Conservation (phyloP, 441 rosid species). For the Monsonia emarginata region DNA sequence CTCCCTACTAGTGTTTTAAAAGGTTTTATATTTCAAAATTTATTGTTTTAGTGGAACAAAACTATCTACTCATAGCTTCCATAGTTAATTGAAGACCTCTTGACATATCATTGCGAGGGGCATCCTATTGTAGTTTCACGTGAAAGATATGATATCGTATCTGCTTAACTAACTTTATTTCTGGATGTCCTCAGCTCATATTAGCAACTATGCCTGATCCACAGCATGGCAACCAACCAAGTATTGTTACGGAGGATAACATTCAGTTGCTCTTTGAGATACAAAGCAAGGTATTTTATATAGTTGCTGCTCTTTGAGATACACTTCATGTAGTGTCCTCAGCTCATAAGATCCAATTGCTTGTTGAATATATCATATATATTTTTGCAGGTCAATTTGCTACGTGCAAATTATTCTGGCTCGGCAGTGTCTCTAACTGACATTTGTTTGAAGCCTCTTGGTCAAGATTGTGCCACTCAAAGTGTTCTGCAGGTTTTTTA, state of each 20-base stretch:
- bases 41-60: neutral
- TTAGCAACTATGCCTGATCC: slow-evolving; percentile 48
- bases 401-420: slow-evolving; percentile 23
- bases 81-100: neutral
- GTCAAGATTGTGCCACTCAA: slow-evolving; percentile 25
- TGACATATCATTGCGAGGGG: neutral
- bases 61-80: neutral
- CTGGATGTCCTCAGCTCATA: slow-evolving; percentile 43
- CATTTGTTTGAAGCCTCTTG: slow-evolving; percentile 28
- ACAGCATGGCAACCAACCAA: slow-evolving; percentile 36
- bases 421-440: slow-evolving; percentile 17
- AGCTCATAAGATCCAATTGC: too few relatives aligned
- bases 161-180: slow-evolving; percentile 7
- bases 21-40: neutral
- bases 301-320: slow-evolving; percentile 20
- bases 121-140: neutral
- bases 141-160: neutral
- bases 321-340: too few relatives aligned
- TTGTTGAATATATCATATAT: neutral
- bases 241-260: slow-evolving; percentile 56
- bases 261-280: slow-evolving; percentile 59
- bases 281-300: slow-evolving; percentile 48
- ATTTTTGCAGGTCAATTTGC: slow-evolving; percentile 18
- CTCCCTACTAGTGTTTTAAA: neutral
- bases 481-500: slow-evolving; percentile 25